phyloP scores from a whole-genome alignment of 805 yeast species.

The Metschnikowia gelsemii region DNA sequence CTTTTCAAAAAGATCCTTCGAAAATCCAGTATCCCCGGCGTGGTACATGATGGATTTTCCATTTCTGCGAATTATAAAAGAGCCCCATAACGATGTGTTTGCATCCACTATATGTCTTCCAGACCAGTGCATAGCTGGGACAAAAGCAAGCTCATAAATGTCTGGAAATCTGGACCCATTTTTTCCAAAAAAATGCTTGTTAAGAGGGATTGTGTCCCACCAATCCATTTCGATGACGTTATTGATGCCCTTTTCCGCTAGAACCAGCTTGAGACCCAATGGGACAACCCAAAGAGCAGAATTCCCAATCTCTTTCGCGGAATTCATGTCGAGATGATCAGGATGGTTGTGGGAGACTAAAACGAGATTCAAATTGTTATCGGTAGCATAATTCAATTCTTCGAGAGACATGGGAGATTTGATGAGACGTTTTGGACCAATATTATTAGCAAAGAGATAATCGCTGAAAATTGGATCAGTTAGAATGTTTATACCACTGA shows the following conservation, averaged over 20 bases:
- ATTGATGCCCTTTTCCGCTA: slow-evolving; percentile 58
- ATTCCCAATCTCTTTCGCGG: slow-evolving; percentile 54
- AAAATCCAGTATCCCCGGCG: slow-evolving; percentile 94
- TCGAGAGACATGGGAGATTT: slow-evolving; percentile 68
- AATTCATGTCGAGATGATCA: slow-evolving; percentile 77
- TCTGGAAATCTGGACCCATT: slow-evolving; percentile 34
- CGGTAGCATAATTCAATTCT: slow-evolving; percentile 50
- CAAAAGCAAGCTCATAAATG: slow-evolving; percentile 75
- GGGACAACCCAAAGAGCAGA: slow-evolving; percentile 83
- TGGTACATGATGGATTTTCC: slow-evolving; percentile 77
- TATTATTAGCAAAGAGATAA: slow-evolving; percentile 54
- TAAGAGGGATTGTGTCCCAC: slow-evolving; percentile 66
- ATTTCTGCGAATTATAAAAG: slow-evolving; percentile 67
- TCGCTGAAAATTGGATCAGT: slow-evolving; percentile 84
- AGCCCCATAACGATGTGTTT: slow-evolving; percentile 84
- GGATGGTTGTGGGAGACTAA: slow-evolving; percentile 94
- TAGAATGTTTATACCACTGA: slow-evolving; percentile 68
- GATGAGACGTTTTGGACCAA: slow-evolving; percentile 85
- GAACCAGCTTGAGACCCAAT: slow-evolving; percentile 61
- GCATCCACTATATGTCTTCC: slow-evolving; percentile 82
- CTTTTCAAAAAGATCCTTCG: slow-evolving; percentile 65
- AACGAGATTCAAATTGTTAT: slow-evolving; percentile 62
- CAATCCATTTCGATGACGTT: slow-evolving; percentile 79
- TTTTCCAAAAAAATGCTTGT: slow-evolving; percentile 40
- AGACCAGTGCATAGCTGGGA: slow-evolving; percentile 98